Conservation (phyloP, 2,329 filamentous ascomycete species). For the Didymella pinodella region DNA sequence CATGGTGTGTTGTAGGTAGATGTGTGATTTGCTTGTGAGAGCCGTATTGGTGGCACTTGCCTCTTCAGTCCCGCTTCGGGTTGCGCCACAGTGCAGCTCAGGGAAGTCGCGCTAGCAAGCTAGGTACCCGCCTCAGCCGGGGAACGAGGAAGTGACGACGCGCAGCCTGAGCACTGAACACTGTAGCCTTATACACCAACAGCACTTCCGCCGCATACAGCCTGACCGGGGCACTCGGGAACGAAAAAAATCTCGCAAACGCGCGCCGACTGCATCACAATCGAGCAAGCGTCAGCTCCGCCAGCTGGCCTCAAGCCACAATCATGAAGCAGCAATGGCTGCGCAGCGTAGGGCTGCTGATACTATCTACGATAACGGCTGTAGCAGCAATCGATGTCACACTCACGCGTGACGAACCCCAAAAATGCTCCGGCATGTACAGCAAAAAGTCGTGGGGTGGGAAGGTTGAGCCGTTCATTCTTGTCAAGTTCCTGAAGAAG, state of each 20-base stretch:
- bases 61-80: not conserved
- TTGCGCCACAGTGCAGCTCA: conserved; percentile 20
- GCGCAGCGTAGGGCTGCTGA: conserved; percentile 44
- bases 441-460: conserved; percentile 89
- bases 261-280: not conserved
- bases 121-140: conserved; percentile 5
- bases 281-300: conserved; percentile 28
- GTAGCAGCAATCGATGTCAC: conserved; percentile 50
- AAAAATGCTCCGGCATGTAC: conserved; percentile 95
- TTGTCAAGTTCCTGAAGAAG: conserved; percentile 75
- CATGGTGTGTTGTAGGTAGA: conserved; percentile 33
- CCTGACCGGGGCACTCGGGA: not conserved
- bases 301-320: conserved; percentile 43
- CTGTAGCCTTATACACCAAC: conserved; percentile 19
- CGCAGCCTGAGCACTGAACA: conserved; percentile 30
- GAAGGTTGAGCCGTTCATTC: conserved; percentile 85
- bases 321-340: conserved; percentile 36
- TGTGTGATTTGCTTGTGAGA: conserved; percentile 13
- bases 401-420: conserved; percentile 67
- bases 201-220: not conserved
- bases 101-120: not conserved
- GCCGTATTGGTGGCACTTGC: conserved; percentile 3
- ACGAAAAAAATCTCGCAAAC: not conserved
- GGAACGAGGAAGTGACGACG: conserved; percentile 30
- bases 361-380: conserved; percentile 43